Evolutionary conservation across 2,329 filamentous ascomycete genomes (phyloP).

Genomic region (Sporothrix globosa): DNA sequence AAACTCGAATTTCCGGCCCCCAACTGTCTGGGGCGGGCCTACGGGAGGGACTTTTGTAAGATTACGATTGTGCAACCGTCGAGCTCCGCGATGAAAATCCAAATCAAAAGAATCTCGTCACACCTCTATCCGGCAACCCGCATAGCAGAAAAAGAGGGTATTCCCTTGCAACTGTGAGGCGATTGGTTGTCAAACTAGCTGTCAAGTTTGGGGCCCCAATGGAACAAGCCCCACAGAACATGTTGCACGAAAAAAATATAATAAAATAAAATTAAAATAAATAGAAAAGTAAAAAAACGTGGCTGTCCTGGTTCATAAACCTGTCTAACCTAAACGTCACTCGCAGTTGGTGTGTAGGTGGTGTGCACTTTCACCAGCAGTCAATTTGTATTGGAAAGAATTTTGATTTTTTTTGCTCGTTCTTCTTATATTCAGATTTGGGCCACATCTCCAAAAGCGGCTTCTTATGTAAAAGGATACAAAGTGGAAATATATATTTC

Average conservation of each 20-base stretch:
- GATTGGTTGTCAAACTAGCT: neutral
- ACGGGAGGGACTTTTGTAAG: neutral
- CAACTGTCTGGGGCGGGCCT: no score
- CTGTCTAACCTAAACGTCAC: neutral
- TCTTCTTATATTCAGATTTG: neutral
- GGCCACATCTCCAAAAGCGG: neutral
- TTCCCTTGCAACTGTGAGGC: neutral
- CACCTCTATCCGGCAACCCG: neutral
- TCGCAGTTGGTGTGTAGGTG: neutral
- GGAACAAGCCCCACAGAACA: neutral
- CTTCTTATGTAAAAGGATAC: neutral
- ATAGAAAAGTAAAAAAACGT: neutral
- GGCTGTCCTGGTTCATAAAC: conserved; percentile 9
- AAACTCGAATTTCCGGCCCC: no score
- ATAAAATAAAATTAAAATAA: no score
- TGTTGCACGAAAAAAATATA: no score
- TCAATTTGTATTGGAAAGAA: neutral
- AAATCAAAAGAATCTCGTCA: neutral
- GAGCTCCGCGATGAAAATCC: neutral
- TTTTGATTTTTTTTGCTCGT: neutral
- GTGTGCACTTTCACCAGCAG: neutral
- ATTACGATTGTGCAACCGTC: conserved; percentile 11
- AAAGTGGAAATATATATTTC: neutral
- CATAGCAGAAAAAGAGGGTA: neutral
- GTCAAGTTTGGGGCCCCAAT: neutral